Percentiles rank a stretch among this genome's conserved stretches.
Evolutionary conservation across 73 alveolate genomes (phyloP).

Genomic region (Blepharisma stoltei): DNA sequence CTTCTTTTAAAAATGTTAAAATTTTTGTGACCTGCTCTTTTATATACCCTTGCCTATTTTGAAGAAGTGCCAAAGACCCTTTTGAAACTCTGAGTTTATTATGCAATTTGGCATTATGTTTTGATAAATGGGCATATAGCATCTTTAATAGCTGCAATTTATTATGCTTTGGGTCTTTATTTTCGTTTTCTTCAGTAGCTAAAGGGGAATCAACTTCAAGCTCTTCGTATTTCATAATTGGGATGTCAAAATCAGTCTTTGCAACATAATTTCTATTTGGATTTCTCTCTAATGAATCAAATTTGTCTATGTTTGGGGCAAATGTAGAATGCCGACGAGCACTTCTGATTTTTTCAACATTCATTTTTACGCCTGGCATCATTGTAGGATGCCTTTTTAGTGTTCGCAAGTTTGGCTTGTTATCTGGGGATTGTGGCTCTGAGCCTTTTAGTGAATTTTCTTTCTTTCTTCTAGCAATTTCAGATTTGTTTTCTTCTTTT

Average conservation of each 20-base stretch:
- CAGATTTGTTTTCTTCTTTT: slow-evolving; percentile 10
- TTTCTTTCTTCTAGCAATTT: slow-evolving; percentile 6
- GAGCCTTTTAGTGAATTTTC: not conserved
- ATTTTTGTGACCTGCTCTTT: not conserved
- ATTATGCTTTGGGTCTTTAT: not conserved
- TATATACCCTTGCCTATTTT: slow-evolving; percentile 6
- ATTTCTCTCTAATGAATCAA: slow-evolving; percentile 9
- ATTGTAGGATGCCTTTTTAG: not conserved
- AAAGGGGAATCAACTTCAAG: slow-evolving; percentile 17
- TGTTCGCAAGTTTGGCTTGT: not conserved
- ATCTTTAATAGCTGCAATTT: not conserved
- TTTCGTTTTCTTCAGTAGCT: not conserved
- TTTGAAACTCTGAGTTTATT: slow-evolving; percentile 8
- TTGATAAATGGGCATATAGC: not conserved
- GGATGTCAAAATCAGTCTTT: not conserved
- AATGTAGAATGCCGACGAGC: not conserved
- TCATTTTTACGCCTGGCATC: not conserved
- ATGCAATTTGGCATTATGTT: slow-evolving; percentile 14
- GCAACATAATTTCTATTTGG: not conserved
- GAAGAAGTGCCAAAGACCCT: not conserved
- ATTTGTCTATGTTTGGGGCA: not conserved
- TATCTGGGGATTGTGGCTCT: not conserved
- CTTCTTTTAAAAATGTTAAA: too few species aligned
- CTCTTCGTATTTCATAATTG: not conserved
- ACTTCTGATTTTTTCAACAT: not conserved